Evolutionary conservation across 805 yeast species (phyloP).

Genomic region (Candida ulmi): DNA sequence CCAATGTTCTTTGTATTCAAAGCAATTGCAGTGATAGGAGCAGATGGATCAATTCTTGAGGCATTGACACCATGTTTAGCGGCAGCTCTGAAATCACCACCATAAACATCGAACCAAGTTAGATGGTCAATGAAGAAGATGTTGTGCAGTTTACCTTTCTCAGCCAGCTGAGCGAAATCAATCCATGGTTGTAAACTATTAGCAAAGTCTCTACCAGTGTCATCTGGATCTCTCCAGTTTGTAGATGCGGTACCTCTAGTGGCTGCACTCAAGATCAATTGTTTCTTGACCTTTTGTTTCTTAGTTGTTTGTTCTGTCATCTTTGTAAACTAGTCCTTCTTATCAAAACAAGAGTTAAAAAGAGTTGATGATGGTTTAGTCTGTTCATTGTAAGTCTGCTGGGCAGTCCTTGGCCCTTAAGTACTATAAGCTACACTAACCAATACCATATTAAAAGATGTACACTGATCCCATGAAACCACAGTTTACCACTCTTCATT

Average conservation of each 20-base stretch:
- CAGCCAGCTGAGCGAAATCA: conserved; percentile 28
- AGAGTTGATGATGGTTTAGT: too few species aligned
- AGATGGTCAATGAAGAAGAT: conserved; percentile 32
- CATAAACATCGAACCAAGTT: conserved; percentile 32
- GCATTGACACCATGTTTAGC: conserved; percentile 4
- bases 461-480: too few species aligned
- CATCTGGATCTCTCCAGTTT: conserved; percentile 8
- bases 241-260: not conserved
- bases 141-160: conserved; percentile 30
- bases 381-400: too few species aligned
- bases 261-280: conserved; percentile 2
- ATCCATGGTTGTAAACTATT: conserved; percentile 28
- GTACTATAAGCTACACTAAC: too few species aligned
- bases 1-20: conserved; percentile 30
- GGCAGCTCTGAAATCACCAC: conserved; percentile 14
- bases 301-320: conserved; percentile 4
- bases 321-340: not conserved
- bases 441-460: too few species aligned
- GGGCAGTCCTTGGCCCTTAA: too few species aligned
- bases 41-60: conserved; percentile 33
- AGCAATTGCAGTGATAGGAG: conserved; percentile 34
- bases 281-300: conserved; percentile 4
- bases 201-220: conserved; percentile 1
- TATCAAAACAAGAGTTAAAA: too few species aligned
- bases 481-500: too few species aligned